phyloP scores from a whole-genome alignment of 495 filamentous ascomycete genomes.

The Annulohypoxylon stygium region DNA sequence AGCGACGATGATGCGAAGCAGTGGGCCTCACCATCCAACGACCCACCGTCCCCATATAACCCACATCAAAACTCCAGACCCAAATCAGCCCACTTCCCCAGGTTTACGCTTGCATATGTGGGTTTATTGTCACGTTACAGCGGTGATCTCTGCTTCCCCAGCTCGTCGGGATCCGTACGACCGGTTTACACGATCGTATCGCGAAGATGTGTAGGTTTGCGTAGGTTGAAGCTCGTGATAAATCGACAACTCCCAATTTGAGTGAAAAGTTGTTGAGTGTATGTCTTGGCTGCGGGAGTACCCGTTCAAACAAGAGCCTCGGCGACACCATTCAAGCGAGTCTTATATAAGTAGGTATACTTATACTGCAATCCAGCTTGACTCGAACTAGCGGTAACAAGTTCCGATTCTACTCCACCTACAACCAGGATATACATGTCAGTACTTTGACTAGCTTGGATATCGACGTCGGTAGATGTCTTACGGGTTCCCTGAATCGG shows the following conservation, averaged over 20 bases:
- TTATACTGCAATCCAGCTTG: no score
- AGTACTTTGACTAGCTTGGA: not conserved
- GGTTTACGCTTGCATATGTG: not conserved
- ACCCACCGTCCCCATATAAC: not conserved
- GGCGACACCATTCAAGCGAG: not conserved
- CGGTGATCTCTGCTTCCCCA: not conserved
- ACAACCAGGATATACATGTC: not conserved
- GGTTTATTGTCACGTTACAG: not conserved
- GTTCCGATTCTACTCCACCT: not conserved
- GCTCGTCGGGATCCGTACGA: not conserved
- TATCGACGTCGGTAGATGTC: not conserved
- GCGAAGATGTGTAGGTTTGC: not conserved
- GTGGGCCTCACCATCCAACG: not conserved
- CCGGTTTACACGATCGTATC: not conserved
- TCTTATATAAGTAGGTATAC: not conserved
- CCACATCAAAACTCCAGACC: not conserved
- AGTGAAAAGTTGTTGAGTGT: not conserved
- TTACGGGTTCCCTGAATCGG: not conserved
- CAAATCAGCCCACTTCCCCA: conserved; percentile 6
- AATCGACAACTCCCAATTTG: not conserved
- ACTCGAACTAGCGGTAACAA: not conserved
- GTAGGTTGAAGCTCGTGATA: not conserved
- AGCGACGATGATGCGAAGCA: not conserved
- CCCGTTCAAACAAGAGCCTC: not conserved
- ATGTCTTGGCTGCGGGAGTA: not conserved